Conservation (phyloP, 352 stramenopile genomes). For the Globisporangium middletonii region DNA sequence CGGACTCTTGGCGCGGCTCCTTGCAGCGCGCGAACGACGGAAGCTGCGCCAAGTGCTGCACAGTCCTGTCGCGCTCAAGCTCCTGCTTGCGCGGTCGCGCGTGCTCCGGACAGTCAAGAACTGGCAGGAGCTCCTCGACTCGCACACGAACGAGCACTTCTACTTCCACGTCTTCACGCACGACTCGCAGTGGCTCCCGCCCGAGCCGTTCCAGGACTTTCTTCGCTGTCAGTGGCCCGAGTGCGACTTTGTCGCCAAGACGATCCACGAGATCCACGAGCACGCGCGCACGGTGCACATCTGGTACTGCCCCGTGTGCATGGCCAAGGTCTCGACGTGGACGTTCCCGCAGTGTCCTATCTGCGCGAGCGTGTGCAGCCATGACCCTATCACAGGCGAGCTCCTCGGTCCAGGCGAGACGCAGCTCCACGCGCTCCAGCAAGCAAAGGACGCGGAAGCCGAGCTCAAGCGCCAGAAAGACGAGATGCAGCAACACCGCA, state of each 20-base stretch:
- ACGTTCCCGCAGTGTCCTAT: conserved; percentile 63
- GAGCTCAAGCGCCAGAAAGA: conserved; percentile 38
- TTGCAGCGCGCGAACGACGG: conserved; percentile 36
- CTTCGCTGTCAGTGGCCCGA: conserved; percentile 57
- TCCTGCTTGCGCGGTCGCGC: conserved; percentile 59
- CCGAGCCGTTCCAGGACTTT: conserved; percentile 55
- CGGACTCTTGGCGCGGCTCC: conserved; percentile 37
- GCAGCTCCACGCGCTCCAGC: conserved; percentile 34
- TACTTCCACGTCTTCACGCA: conserved; percentile 80
- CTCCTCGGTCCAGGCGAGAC: conserved; percentile 59
- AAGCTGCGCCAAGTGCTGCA: conserved; percentile 56
- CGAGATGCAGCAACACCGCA: conserved; percentile 57
- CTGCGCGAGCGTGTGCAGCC: conserved; percentile 55
- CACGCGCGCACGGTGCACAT: conserved; percentile 56
- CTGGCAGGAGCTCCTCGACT: conserved; percentile 76
- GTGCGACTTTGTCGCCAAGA: conserved; percentile 42
- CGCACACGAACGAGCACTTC: conserved; percentile 82
- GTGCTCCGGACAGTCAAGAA: conserved; percentile 55
- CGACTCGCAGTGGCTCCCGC: conserved; percentile 75
- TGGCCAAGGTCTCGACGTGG: conserved; percentile 54
- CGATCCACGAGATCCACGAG: conserved; percentile 75
- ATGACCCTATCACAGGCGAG: conserved; percentile 45
- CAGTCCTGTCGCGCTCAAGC: conserved; percentile 56
- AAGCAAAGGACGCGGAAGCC: conserved; percentile 38
- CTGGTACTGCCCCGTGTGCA: conserved; percentile 78